These are phyloP conservation scores for Bigelowiella natans DNA, from an alignment of 78 protist genomes.

Conservation along the genomic window DNA sequence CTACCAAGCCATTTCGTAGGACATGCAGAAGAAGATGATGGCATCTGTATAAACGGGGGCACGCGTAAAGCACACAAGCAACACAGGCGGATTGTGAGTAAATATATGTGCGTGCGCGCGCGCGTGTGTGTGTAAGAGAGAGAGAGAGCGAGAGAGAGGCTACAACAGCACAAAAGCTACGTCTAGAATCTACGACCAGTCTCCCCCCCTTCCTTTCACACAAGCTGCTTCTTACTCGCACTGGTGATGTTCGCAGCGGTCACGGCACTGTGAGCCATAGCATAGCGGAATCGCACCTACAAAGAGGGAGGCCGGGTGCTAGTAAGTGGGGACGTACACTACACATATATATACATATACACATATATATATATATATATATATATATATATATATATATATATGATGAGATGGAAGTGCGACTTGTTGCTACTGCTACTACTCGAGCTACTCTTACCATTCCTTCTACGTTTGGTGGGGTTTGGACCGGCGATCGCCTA, in stretches of 20 bases:
- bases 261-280: neutral
- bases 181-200: too few species aligned
- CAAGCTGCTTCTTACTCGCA: neutral
- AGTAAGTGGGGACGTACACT: neutral
- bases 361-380: neutral
- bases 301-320: neutral
- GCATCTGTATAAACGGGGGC: neutral
- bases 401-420: neutral
- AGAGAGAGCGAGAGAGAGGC: too few species aligned
- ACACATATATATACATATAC: neutral
- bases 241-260: neutral
- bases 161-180: too few species aligned
- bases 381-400: neutral
- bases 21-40: neutral
- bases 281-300: neutral
- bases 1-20: neutral
- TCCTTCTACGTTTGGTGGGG: neutral
- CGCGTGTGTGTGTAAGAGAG: neutral
- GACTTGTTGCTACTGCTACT: neutral
- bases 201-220: too few species aligned
- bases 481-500: neutral
- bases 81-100: neutral
- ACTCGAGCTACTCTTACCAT: too few species aligned
- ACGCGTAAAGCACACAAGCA: neutral
- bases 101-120: neutral